Evolutionary conservation across 2,329 filamentous ascomycete species (phyloP), one percentile per base, ranked within the genome.

Genomic region (Ophiostoma montium): DNA sequence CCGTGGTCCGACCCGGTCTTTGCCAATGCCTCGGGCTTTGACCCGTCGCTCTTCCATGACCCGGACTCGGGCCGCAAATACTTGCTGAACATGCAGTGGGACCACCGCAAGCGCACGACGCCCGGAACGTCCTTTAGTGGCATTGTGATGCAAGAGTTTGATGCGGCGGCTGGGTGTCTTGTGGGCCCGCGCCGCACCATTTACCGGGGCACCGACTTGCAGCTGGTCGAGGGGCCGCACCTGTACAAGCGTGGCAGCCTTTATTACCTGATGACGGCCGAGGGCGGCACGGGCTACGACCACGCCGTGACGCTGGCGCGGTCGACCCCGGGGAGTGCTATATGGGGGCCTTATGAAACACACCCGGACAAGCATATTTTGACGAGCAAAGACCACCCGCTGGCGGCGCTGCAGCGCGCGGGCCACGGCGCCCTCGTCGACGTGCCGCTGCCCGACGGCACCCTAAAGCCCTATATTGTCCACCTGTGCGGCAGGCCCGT

Each of bases 1-100:
- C 76, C 76, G 0, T 81, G 78, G 78, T 77, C 74, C 0, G 76
- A 81, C 46, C 76, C 77, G 0, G 59, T 75, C 7, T 76, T 75
- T 56, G 66, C 69, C 57, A 80, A 80, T 57, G 75, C 73, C 0
- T 53, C 54, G 10, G 54, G 54, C 39, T 81, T 82, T 55, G 78
- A 82, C 56, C 77, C 78, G 0, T 74, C 70, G 1, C 62, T 78
- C 4, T 78, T 78, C 59, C 74, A 77, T 57, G 74, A 78, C 50
- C 50, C 46, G 12, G 69, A 72, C 33, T 68, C 74, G 48, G 74
- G 74, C 15, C 64, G 61, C 46, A 76, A 76, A 56, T 78, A 70
- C 68, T 74, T 76, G 54, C 65, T 71, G 56, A 77, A 76, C 57
- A 76, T 76, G 74, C 59, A 74, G 9, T 70, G 68, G 62, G 74